A percentile compares a stretch with the other conserved stretches of the same genome.
These are phyloP conservation scores for Nannochloropsis granulata DNA, from an alignment of 108 stramenopile genomes.

Conservation along the genomic window DNA sequence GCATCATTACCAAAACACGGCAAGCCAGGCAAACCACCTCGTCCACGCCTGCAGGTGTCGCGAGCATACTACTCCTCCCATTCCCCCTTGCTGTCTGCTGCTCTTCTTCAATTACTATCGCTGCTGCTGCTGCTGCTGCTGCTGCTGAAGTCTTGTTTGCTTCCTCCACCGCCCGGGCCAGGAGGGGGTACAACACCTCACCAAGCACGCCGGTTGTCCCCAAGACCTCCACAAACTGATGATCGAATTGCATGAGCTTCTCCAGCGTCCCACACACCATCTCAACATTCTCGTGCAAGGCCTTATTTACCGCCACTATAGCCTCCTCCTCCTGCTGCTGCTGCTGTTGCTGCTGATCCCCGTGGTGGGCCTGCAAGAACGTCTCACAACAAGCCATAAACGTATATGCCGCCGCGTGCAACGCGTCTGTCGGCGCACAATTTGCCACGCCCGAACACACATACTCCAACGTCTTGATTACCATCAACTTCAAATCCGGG, in stretches of 20 bases:
- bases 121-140: not conserved
- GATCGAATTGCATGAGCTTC: constrained; percentile 71
- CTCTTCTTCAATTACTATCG: not conserved
- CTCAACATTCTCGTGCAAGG: constrained; percentile 47
- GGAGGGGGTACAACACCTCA: constrained; percentile 13
- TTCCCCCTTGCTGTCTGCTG: not conserved
- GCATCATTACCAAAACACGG: constrained; percentile 12
- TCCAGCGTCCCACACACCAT: constrained; percentile 64
- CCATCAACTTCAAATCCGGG: constrained; percentile 63
- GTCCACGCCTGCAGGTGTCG: constrained; percentile 4
- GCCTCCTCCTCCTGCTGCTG: constrained; percentile 26
- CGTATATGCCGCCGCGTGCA: constrained; percentile 55
- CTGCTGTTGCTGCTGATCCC: not conserved
- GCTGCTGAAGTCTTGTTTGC: not conserved
- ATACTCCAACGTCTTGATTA: constrained; percentile 76
- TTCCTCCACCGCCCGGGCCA: constrained; percentile 2
- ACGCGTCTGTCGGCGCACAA: constrained; percentile 49
- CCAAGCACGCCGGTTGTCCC: constrained; percentile 12
- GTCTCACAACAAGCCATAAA: constrained; percentile 58
- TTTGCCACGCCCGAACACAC: constrained; percentile 63
- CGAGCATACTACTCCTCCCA: not conserved
- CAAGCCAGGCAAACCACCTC: constrained; percentile 7
- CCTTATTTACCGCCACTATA: constrained; percentile 3
- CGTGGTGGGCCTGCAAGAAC: constrained; percentile 33
- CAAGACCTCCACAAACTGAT: constrained; percentile 18